A percentile compares a stretch with the other conserved stretches of the same genome.
Evolutionary conservation across 768 basidiomycete genomes (phyloP).

Genomic region (Tricholoma saponaceum): DNA sequence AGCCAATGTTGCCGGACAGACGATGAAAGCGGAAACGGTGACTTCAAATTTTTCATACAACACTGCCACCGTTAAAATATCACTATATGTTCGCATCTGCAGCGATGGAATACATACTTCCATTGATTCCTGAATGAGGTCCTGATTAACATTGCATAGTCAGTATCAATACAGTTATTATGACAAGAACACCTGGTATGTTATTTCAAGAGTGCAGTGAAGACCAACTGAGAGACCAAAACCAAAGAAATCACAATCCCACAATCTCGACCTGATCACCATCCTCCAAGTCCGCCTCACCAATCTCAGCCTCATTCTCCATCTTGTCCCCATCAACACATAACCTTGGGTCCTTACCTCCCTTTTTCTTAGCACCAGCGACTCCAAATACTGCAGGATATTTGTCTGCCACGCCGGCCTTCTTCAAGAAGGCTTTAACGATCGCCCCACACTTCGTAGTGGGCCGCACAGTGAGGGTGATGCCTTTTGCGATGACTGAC

Average conservation of each 20-base stretch:
- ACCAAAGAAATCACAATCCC: slow-evolving; percentile 39
- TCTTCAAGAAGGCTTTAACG: slow-evolving; percentile 70
- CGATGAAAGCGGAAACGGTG: too few relatives aligned
- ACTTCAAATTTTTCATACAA: too few relatives aligned
- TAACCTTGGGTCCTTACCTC: slow-evolving; percentile 43
- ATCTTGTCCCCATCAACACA: slow-evolving; percentile 72
- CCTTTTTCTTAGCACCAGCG: slow-evolving; percentile 26
- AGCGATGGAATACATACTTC: too few relatives aligned
- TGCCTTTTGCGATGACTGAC: slow-evolving; percentile 48
- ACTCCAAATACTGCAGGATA: slow-evolving; percentile 37
- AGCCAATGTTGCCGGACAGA: too few relatives aligned
- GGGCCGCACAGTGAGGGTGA: slow-evolving; percentile 65
- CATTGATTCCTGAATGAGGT: too few relatives aligned
- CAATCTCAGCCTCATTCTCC: slow-evolving; percentile 54
- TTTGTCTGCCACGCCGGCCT: slow-evolving; percentile 53
- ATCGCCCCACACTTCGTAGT: slow-evolving; percentile 77
- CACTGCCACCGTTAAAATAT: too few relatives aligned
- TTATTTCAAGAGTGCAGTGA: background rate
- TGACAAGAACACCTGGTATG: background rate
- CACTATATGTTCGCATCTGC: too few relatives aligned
- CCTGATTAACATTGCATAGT: too few relatives aligned
- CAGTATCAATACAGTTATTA: too few relatives aligned
- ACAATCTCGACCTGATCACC: slow-evolving; percentile 77
- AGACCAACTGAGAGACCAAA: slow-evolving; percentile 5
- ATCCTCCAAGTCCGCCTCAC: slow-evolving; percentile 70